Evolutionary conservation across 2,329 filamentous ascomycete genomes (phyloP).

Genomic region (Penicillium fuscoglaucum): DNA sequence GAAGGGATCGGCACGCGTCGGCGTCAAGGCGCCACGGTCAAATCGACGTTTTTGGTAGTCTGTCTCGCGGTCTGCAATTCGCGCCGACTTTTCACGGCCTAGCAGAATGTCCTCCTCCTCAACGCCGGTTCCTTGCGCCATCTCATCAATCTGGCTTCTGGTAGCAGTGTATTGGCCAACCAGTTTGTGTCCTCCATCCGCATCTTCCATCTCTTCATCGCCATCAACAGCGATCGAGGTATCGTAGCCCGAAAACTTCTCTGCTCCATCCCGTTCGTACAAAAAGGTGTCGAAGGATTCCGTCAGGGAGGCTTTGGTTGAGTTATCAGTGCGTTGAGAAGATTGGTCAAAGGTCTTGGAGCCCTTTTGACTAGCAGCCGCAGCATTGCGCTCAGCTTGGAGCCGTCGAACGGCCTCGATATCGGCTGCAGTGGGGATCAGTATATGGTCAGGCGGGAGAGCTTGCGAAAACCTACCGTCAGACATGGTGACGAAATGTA

Average conservation of each 20-base stretch:
- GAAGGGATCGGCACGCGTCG: conserved; percentile 82
- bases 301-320: conserved; percentile 87
- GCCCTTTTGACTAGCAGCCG: conserved; percentile 74
- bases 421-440: conserved; percentile 58
- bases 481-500: conserved; percentile 41
- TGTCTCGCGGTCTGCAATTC: conserved; percentile 89
- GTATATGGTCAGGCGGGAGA: conserved; percentile 17
- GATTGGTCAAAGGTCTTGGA: conserved; percentile 75
- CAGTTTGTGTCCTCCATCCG: conserved; percentile 71
- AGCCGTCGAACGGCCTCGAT: conserved; percentile 85
- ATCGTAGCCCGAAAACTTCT: conserved; percentile 88
- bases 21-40: conserved; percentile 75
- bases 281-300: conserved; percentile 83
- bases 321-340: conserved; percentile 77
- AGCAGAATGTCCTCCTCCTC: conserved; percentile 90
- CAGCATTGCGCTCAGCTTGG: conserved; percentile 88
- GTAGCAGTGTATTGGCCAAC: conserved; percentile 97
- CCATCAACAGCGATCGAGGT: conserved; percentile 80
- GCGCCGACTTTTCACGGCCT: conserved; percentile 81
- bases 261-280: conserved; percentile 73
- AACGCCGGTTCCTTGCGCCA: conserved; percentile 77
- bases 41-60: conserved; percentile 97
- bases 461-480: conserved; percentile 39
- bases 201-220: conserved; percentile 76
- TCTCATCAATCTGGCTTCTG: conserved; percentile 88